Base-by-base conservation (phyloP, 768 basidiomycete genomes). In the Serendipita vermifera region DNA sequence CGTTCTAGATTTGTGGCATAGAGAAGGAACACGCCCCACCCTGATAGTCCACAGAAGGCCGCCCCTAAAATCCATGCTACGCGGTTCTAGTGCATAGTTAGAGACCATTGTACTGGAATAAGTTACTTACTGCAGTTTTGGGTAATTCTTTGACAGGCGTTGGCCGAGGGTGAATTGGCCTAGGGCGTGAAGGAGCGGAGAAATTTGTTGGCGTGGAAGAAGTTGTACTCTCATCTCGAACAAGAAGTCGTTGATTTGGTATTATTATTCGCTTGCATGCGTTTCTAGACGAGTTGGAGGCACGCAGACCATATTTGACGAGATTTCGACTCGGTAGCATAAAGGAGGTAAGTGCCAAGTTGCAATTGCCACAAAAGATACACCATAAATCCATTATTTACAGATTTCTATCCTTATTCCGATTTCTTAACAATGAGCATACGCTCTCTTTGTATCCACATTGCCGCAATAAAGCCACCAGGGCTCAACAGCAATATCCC, bases 1-100 rank as follows among this genome's bases (percentile, higher is more conserved):
- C 80, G 82, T 64, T 88, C 87, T 64, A 85, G 79, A 69, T 88
- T 89, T 57, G 79, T 81, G 7, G 79, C 81, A 58, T 78, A 81
- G 27, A 75, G 72, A 61, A 86, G 74, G 65, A 89, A 89, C 5
- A 73, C 74, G 2, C 69, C 77, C 86, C 86, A 87, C 5, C 75
- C 77, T 1, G 77, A 65, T 1, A 83, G 66, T 14, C 84, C 86
- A 4, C 78, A 29, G 15, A 51, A 15, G n/a, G 46, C 46, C n/a
- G 46, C 46, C 20, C 9, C 46, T n/a, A 51, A 15, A 26, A 51
- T 20, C 11, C 46, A 20, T 5, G 9, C 46, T 4, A 29, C 46
- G 5, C 20, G 20, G 31, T 29, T 29, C 20, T 29, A 15, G n/a
- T 9, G n/a, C 20, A 26, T n/a, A 29, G 26, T 51, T 20, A 22